Base-by-base conservation (phyloP, 176 grass and related monocot genomes). In the Melocanna baccifera region DNA sequence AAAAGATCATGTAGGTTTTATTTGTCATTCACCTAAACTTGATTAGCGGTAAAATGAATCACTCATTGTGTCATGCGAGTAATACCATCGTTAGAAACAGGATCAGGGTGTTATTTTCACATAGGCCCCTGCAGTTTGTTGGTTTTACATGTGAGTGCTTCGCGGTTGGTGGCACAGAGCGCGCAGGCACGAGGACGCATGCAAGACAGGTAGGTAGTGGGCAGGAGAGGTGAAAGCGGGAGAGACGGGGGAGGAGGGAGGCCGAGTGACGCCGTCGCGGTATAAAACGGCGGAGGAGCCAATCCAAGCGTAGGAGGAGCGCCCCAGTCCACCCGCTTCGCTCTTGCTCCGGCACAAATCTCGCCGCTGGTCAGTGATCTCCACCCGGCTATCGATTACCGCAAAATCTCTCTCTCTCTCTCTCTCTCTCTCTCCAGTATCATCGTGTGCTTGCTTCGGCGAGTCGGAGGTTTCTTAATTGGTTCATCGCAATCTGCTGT, bases 101-200 rank as follows among this genome's bases (percentile, higher is more conserved):
- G n/a, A n/a, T n/a, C n/a, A n/a, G n/a, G n/a, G n/a, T n/a, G n/a
- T n/a, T n/a, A n/a, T n/a, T n/a, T 39, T 25, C 78, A 81, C 12
- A 53, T 3, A 41, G 12, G 13, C 4, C 19, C 45, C 62, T 39
- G 13, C 5, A 4, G 4, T 26, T 20, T 56, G 9, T 6, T 32
- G 18, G 0, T 16, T 6, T 23, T 0, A 48, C 18, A 15, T 2
- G 39, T 5, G 26, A 13, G 72, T 53, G 7, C 37, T 23, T 15
- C 19, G 56, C 2, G 71, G 88, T 90, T 82, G 83, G 83, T 86
- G 83, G 83, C 83, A 47, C 65, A 66, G 71, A 10, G 67, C 74
- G 26, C 42, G 65, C 80, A 18, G 85, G 82, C 76, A 69, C 36
- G 41, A 42, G 8, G 26, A 43, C 26, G 36, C 5, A 6, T 34